Conservation (phyloP, 257 asterid species). For the Ophiorrhiza pumila region DNA sequence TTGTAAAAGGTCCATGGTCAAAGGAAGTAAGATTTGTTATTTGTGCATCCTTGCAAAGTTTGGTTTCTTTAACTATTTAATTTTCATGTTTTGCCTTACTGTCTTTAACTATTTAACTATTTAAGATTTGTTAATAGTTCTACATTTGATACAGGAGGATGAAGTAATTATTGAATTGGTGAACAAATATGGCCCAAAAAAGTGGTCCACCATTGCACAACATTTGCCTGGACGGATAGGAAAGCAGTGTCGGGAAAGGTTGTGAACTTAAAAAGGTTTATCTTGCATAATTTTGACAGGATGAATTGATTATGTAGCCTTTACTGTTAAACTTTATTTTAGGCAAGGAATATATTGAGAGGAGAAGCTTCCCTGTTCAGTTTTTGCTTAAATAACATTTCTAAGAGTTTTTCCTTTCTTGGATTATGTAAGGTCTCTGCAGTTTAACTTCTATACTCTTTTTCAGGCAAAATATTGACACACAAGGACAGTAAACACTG, state of each 20-base stretch:
- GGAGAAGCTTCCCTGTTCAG: not conserved
- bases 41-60: constrained; percentile 18
- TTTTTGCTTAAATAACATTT: not conserved
- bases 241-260: constrained; percentile 98
- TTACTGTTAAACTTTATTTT: not conserved
- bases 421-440: not conserved
- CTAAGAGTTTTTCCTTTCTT: not conserved
- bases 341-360: not conserved
- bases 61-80: not conserved
- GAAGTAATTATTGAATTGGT: constrained; percentile 71
- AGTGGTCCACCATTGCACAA: constrained; percentile 95
- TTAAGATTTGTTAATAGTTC: too few species aligned
- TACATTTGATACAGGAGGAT: constrained; percentile 64
- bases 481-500: not conserved
- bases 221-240: constrained; percentile 98
- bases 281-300: constrained; percentile 10
- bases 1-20: constrained; percentile 97
- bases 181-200: constrained; percentile 73
- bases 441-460: not conserved
- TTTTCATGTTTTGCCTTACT: not conserved
- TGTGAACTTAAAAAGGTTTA: constrained; percentile 15
- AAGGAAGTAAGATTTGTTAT: constrained; percentile 60
- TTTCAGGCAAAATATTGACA: not conserved
- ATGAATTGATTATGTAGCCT: constrained; percentile 7
- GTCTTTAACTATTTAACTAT: too few species aligned